These are phyloP conservation scores for Primulina tabacum DNA, from an alignment of 257 asterid species.

Conservation along the genomic window DNA sequence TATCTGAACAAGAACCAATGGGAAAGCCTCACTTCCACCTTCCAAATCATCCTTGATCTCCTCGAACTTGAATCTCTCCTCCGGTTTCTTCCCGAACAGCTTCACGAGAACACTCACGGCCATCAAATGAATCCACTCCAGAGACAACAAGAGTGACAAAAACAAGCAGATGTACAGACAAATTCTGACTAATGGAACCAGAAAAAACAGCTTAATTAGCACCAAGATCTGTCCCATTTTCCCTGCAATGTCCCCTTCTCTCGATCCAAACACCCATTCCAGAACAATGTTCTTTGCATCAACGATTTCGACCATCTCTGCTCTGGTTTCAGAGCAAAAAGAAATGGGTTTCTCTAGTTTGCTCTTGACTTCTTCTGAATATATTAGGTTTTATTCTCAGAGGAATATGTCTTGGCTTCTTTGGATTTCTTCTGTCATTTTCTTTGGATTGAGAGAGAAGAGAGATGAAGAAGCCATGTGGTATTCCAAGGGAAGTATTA, in stretches of 20 bases:
- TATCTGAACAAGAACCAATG: slow-evolving; percentile 31
- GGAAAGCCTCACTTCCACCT: slow-evolving; percentile 20
- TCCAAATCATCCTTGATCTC: slow-evolving; percentile 27
- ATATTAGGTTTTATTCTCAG: no score
- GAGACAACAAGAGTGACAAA: not conserved
- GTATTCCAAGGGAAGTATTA: no score
- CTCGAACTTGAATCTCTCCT: slow-evolving; percentile 26
- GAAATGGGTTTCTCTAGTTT: not conserved
- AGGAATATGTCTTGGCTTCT: no score
- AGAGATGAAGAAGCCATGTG: no score
- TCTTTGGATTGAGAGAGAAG: no score
- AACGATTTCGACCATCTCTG: not conserved
- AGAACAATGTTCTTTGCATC: not conserved
- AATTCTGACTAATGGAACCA: not conserved
- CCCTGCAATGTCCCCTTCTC: not conserved
- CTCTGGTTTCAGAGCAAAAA: not conserved
- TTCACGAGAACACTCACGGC: not conserved
- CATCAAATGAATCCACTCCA: not conserved
- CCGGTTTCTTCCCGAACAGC: slow-evolving; percentile 24
- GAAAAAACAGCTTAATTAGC: not conserved
- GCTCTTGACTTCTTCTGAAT: no score
- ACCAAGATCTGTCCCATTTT: not conserved
- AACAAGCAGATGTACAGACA: not conserved
- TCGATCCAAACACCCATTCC: not conserved
- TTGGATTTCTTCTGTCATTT: no score